Evolutionary conservation across 2,329 filamentous ascomycete species (phyloP), one percentile per base, ranked within the genome.

Genomic region (Alternaria alternata): DNA sequence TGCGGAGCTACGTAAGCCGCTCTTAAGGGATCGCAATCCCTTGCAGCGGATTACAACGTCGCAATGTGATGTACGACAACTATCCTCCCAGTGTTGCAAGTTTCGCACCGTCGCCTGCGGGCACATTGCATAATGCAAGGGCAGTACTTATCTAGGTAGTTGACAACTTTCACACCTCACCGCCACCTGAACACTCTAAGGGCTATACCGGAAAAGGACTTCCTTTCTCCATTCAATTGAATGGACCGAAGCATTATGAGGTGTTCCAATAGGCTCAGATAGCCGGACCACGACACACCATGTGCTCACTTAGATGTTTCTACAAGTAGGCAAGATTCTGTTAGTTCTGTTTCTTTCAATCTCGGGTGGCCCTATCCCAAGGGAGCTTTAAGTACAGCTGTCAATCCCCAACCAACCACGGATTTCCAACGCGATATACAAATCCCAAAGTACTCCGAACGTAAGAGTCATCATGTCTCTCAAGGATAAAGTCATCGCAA

Each of bases 401-500:
- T 11, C 46, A 32, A 48, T 7, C 12, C 3, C 12, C 12, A n/a
- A 34, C 14, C 22, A 0, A 9, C 28, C 11, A 36, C 46, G 1
- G 1, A 11, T 22, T 3, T 5, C 7, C 12, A 16, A n/a, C 3
- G 8, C 22, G 12, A 8, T 20, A 48, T 5, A 3, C 18, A 36
- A 12, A 7, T 16, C 12, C 22, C 16, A 26, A 22, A 0, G 38
- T 41, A 1, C 9, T 22, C 4, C 38, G 18, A 18, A 24, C 1
- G 22, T 16, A 48, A 4, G 5, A 26, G 7, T 18, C 32, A 22
- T 5, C 30, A 71, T 73, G 63, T 70, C 69, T 14, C 54, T 75
- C 42, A 65, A 74, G 43, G 69, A 64, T 26, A 75, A 71, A 34
- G 71, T 75, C 60, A 71, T 76, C 43, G 70, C 66, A 30, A 71